Percentiles rank a stretch among this genome's conserved stretches.
Evolutionary conservation across 805 yeast species (phyloP).

Genomic region (Lipomyces sp.): DNA sequence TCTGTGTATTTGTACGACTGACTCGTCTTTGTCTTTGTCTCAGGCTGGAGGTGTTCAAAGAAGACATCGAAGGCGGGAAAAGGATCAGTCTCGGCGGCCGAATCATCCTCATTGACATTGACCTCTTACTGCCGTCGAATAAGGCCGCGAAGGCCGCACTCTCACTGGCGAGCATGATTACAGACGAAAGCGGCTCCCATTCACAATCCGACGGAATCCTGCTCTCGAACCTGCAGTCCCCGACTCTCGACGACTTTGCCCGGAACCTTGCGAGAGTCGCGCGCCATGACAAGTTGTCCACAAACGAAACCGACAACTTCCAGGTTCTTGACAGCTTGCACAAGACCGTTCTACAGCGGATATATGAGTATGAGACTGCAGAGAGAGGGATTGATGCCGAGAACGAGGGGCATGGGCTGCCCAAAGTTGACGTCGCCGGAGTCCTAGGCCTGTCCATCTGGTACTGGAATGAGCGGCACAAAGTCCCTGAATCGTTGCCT

Average conservation of each 20-base stretch:
- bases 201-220: conserved; percentile 31
- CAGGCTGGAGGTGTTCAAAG: conserved; percentile 41
- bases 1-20: no score
- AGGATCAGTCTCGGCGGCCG: conserved; percentile 41
- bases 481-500: not conserved
- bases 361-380: conserved; percentile 7
- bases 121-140: conserved; percentile 23
- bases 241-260: conserved; percentile 38
- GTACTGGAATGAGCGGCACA: conserved; percentile 33
- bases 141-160: conserved; percentile 29
- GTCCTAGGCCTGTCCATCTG: conserved; percentile 37
- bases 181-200: conserved; percentile 23
- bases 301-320: conserved; percentile 39
- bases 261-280: conserved; percentile 36
- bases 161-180: conserved; percentile 24
- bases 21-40: not conserved
- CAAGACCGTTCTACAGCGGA: conserved; percentile 31
- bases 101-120: conserved; percentile 40
- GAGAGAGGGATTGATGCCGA: conserved; percentile 8
- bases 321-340: conserved; percentile 36
- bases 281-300: conserved; percentile 38
- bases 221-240: conserved; percentile 32
- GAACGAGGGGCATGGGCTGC: conserved; percentile 33
- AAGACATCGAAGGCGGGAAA: conserved; percentile 34
- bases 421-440: conserved; percentile 35